Evolutionary conservation across 768 basidiomycete species (phyloP).

Genomic region (Suillus clintonianus): DNA sequence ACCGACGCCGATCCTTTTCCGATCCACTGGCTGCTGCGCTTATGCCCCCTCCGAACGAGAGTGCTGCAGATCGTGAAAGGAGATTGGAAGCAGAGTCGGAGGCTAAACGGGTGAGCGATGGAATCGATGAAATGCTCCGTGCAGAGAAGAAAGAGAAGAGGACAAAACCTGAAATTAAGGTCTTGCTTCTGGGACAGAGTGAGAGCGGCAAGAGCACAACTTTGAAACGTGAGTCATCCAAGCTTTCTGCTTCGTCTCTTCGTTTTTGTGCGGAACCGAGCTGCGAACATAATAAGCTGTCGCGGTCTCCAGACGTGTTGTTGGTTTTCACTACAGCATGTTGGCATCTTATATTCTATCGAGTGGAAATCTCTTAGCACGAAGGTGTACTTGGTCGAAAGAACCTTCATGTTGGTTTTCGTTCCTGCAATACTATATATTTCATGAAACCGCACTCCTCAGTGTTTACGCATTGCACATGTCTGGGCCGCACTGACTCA

Average conservation of each 20-base stretch:
- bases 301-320: background rate
- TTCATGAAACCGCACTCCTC: background rate
- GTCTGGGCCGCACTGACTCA: constrained; percentile 16
- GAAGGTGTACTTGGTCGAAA: background rate
- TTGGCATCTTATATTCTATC: constrained; percentile 1
- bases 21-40: constrained; percentile 73
- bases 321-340: background rate
- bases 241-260: background rate
- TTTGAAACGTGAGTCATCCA: constrained; percentile 72
- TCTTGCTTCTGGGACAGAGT: constrained; percentile 83
- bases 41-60: constrained; percentile 72
- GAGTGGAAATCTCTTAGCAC: background rate
- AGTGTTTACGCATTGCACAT: background rate
- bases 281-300: background rate
- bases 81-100: constrained; percentile 68
- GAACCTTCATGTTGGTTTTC: background rate
- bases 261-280: background rate
- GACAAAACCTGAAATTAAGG: constrained; percentile 64
- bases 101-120: constrained; percentile 72
- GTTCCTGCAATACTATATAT: background rate
- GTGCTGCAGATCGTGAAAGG: constrained; percentile 61
- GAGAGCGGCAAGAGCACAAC: constrained; percentile 91
- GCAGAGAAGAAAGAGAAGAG: constrained; percentile 65
- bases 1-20: constrained; percentile 49
- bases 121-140: constrained; percentile 78